Conservation (phyloP, 1,284 basidiomycete genomes). For the Golubevia pallescens region DNA sequence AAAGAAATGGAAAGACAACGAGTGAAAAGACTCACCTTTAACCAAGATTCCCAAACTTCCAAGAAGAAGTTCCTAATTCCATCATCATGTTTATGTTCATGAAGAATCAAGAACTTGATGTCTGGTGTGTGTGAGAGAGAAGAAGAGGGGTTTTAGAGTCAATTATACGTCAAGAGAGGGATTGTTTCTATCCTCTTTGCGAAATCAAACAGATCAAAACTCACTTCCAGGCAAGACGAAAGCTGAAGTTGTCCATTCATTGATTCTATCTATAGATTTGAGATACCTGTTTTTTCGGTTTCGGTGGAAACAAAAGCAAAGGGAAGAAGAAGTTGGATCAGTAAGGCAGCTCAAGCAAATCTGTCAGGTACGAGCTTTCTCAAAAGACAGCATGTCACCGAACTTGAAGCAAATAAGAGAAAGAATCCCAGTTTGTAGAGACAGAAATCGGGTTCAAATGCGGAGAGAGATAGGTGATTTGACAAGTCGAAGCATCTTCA, state of each 20-base stretch:
- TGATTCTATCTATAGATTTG: constrained; percentile 51
- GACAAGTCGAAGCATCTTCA: neutral
- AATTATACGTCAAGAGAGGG: neutral
- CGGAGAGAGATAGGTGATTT: too few relatives aligned
- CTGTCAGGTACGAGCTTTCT: too few relatives aligned
- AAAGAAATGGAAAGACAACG: too few relatives aligned
- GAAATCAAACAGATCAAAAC: constrained; percentile 10
- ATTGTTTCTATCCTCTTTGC: neutral
- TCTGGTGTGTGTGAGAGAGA: constrained; percentile 17
- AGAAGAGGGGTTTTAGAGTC: neutral
- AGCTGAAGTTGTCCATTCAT: constrained; percentile 51
- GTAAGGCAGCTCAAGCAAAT: too few relatives aligned
- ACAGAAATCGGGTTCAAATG: too few relatives aligned
- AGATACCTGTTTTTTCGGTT: too few relatives aligned
- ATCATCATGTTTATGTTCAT: constrained; percentile 61
- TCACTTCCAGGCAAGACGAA: constrained; percentile 51
- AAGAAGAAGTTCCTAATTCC: constrained; percentile 59
- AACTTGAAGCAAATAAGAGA: too few relatives aligned
- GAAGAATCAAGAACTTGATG: constrained; percentile 55
- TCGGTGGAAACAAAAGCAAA: too few relatives aligned
- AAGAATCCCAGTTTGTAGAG: too few relatives aligned
- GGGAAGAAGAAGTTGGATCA: too few relatives aligned
- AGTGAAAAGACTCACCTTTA: constrained; percentile 33
- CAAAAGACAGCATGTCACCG: too few relatives aligned
- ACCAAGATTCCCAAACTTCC: constrained; percentile 57